Evolutionary conservation across 768 basidiomycete species (phyloP).

Genomic region (Termitomyces sp.): DNA sequence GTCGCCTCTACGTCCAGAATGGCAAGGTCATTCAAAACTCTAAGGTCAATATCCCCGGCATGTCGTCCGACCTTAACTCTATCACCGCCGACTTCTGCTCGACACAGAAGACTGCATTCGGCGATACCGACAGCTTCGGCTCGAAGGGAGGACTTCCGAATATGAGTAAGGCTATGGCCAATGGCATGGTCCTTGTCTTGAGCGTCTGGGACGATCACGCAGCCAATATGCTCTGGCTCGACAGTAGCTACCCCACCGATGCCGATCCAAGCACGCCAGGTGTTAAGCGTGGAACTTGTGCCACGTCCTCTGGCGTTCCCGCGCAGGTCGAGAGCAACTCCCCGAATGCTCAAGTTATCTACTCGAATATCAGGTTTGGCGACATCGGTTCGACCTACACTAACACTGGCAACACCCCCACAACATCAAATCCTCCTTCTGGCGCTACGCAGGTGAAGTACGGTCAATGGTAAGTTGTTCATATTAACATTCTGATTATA

Average conservation of each 20-base stretch:
- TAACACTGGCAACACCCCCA: neutral
- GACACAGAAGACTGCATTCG: conserved; percentile 45
- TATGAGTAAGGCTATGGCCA: conserved; percentile 32
- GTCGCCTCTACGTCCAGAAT: conserved; percentile 30
- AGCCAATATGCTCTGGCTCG: conserved; percentile 58
- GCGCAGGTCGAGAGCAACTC: conserved; percentile 36
- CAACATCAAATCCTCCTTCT: conserved; percentile 15
- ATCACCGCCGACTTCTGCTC: conserved; percentile 47
- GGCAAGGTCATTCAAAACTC: conserved; percentile 49
- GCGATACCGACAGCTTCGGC: conserved; percentile 44
- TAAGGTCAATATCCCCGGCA: conserved; percentile 39
- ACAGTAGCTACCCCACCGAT: conserved; percentile 43
- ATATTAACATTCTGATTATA: neutral
- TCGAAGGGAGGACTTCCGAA: conserved; percentile 37
- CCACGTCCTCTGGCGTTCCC: conserved; percentile 45
- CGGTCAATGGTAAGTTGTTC: conserved; percentile 31
- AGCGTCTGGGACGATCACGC: conserved; percentile 54
- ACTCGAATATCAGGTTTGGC: conserved; percentile 55
- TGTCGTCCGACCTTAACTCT: conserved; percentile 39
- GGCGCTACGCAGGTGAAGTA: conserved; percentile 30
- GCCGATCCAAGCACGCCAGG: conserved; percentile 35
- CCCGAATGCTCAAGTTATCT: conserved; percentile 43
- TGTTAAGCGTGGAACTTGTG: conserved; percentile 48
- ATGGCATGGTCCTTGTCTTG: conserved; percentile 49
- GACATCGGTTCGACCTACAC: conserved; percentile 30